Evolutionary conservation across 2,329 filamentous ascomycete genomes (phyloP), one percentile per base, ranked within the genome.

Genomic region (Blastomyces parvus): DNA sequence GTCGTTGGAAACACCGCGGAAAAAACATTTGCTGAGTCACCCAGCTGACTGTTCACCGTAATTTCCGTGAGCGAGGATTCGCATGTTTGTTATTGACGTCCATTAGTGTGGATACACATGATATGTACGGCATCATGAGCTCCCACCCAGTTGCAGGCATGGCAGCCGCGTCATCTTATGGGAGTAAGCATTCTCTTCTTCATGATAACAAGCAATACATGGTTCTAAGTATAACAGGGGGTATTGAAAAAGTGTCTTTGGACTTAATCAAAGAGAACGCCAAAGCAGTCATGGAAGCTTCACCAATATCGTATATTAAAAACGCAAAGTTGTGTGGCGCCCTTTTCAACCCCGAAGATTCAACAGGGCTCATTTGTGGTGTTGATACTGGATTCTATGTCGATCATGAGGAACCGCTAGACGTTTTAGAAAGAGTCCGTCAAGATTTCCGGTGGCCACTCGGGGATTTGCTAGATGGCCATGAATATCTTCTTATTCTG

Each of bases 11-110:
- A 30, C 66, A 67, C 17, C 68, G 67, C n/a, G 63, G 59, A 55
- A 72, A 67, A 63, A 68, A 55, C 60, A 65, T 78, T 25, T 78
- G 74, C 66, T 79, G 76, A 76, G 67, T 79, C 62, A 78, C 77
- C 62, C 75, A 79, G 67, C 68, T 79, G 53, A 75, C 78, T 22
- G 74, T 79, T 22, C 64, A 73, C 63, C 66, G 56, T 30, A 67
- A 72, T 42, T 76, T 73, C 65, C 73, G 77, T 59, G 70, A 74
- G 63, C 74, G 69, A 66, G 70, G 74, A 33, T 70, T 79, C 63
- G 75, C 74, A 52, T 67, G 63, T 44, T 64, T 66, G 62, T 72
- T 79, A 22, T 69, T 78, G 59, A 67, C 69, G 59, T 57, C 67
- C 42, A 67, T 77, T 42, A 70, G 68, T 58, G 62, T 66, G 40